Base-by-base conservation (phyloP, 2,329 filamentous ascomycete species). In the Trichoderma sp. region DNA sequence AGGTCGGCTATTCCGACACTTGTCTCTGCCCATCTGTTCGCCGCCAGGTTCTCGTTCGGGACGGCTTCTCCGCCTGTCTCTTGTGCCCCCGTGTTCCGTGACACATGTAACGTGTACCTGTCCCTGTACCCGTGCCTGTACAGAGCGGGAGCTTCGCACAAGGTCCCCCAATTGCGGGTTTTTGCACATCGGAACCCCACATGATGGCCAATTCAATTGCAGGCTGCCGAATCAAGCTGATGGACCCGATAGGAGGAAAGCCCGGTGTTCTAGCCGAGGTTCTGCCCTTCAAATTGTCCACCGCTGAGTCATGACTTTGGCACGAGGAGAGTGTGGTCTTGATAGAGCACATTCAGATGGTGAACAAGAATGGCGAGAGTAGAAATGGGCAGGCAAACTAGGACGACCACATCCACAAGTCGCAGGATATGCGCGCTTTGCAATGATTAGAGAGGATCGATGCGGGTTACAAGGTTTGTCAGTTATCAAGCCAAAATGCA, bases 161-260 rank as follows among this genome's bases (percentile, higher is more conserved):
- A 71, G 56, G 56, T 31, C 33, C 27, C 24, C 68, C 53, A 38
- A 24, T 71, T 59, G 27, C 59, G 69, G 59, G 59, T 18, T 38
- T 65, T 72, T 65, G 41, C 69, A 72, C 69, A 53, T 64, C 69
- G 41, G 38, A 64, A 72, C 69, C 69, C 69, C 69, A 72, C 69
- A 72, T 72, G 60, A 56, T 65, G 33, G 16, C 50, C 68, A 63
- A 63, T 53, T 33, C 68, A 50, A 18, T 71, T 45, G 56, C 59
- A 53, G 56, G 68, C 68, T 71, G 68, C 68, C 68, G 68, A 24
- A 35, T 50, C 35, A 71, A 71, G 38, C 59, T 62, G 68, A 71
- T 53, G 27, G 59, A 50, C 29, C 56, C 68, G 68, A 71, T 71
- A 63, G 68, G 68, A 62, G 59, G 38, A 63, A 50, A 71, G 56